Conservation (phyloP, 352 stramenopile species). For the Plasmopara viticola region DNA sequence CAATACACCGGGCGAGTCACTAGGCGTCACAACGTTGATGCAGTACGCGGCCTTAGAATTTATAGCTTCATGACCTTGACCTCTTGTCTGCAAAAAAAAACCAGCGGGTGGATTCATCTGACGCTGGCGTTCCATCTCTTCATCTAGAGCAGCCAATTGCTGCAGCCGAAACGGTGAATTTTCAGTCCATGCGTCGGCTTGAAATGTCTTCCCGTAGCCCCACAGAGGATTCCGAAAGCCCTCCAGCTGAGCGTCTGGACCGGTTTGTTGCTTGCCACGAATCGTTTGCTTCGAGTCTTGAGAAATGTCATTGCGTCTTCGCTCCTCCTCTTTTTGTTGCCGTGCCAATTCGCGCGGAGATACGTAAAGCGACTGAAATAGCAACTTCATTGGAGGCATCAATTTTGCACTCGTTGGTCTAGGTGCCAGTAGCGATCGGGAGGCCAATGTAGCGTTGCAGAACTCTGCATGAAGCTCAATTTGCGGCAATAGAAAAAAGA, state of each 20-base stretch:
- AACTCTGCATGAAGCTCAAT: constrained; percentile 53
- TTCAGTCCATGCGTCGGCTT: constrained; percentile 15
- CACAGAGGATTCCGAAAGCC: constrained; percentile 11
- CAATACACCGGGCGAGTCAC: constrained; percentile 48
- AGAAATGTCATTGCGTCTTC: constrained; percentile 25
- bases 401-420: constrained; percentile 44
- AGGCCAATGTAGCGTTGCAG: constrained; percentile 52
- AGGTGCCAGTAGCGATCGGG: constrained; percentile 30
- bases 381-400: constrained; percentile 48
- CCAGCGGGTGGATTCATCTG: constrained; percentile 35
- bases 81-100: constrained; percentile 67
- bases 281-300: constrained; percentile 20
- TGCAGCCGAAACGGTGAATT: constrained; percentile 6
- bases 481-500: constrained; percentile 70
- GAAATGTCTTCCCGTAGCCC: constrained; percentile 13
- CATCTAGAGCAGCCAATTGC: constrained; percentile 7
- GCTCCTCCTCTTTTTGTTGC: constrained; percentile 39
- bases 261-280: constrained; percentile 10
- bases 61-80: constrained; percentile 67
- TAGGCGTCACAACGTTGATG: constrained; percentile 68
- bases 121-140: constrained; percentile 20
- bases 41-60: constrained; percentile 56
- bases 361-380: constrained; percentile 76
- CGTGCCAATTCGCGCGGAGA: constrained; percentile 48
- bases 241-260: constrained; percentile 1